Evolutionary conservation across 148 eudicot species (phyloP).

Genomic region (Hydrangea macrophylla): DNA sequence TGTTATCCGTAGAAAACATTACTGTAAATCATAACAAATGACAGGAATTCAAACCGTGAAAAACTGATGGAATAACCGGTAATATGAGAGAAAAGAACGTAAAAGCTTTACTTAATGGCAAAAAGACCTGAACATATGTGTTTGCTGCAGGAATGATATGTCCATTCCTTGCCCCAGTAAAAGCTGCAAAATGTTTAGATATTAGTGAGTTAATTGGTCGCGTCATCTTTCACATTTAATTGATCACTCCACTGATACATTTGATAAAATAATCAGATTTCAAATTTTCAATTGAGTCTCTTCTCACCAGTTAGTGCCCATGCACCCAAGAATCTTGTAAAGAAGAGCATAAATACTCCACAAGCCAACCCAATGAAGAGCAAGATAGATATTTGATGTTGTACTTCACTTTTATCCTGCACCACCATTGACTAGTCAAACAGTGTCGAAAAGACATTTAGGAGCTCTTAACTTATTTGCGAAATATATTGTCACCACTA

Average conservation of each 20-base stretch:
- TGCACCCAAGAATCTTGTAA: slow-evolving; percentile 56
- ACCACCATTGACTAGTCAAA: slow-evolving; percentile 15
- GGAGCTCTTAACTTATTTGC: background rate
- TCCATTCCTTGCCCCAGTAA: slow-evolving; percentile 66
- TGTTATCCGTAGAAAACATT: background rate
- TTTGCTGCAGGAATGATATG: slow-evolving; percentile 82
- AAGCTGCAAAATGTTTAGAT: slow-evolving; percentile 53
- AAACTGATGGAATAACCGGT: background rate
- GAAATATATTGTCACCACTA: background rate
- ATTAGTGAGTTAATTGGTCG: slow-evolving; percentile 16
- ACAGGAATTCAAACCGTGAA: background rate
- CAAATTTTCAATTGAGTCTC: background rate
- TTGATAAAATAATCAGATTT: background rate
- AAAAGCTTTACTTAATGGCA: slow-evolving; percentile 4
- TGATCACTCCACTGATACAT: slow-evolving; percentile 18
- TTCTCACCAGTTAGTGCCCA: slow-evolving; percentile 72
- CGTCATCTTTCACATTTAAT: slow-evolving; percentile 8
- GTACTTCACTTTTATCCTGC: slow-evolving; percentile 86
- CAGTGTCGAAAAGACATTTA: background rate
- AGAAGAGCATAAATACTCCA: slow-evolving; percentile 75
- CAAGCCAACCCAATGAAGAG: slow-evolving; percentile 67
- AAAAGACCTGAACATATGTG: slow-evolving; percentile 79
- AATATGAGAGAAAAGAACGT: background rate
- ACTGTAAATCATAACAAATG: background rate
- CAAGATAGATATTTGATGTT: slow-evolving; percentile 79